Conservation (phyloP, 2,329 filamentous ascomycete genomes). For the Verticillium alfalfae region DNA sequence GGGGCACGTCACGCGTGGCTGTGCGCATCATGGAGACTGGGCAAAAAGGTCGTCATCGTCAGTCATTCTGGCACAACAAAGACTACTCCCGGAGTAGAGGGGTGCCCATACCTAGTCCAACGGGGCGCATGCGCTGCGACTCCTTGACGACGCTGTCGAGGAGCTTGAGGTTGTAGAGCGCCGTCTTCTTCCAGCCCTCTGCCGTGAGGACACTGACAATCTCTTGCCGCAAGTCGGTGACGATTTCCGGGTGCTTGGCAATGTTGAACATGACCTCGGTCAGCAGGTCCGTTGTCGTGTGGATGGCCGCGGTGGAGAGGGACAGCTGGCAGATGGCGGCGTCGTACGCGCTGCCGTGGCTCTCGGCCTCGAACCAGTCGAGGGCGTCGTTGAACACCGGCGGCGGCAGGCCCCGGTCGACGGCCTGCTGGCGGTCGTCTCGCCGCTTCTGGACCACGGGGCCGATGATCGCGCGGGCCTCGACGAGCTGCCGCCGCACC, state of each 20-base stretch:
- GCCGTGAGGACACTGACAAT: conserved; percentile 25
- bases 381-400: conserved; percentile 25
- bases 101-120: neutral
- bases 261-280: conserved; percentile 33
- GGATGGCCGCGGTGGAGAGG: conserved; percentile 57
- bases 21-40: conserved; percentile 4
- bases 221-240: conserved; percentile 34
- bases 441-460: conserved; percentile 22
- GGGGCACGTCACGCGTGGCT: neutral
- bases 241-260: conserved; percentile 27
- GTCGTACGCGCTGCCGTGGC: conserved; percentile 58
- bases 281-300: conserved; percentile 31
- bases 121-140: neutral
- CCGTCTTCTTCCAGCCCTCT: conserved; percentile 27
- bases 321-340: conserved; percentile 65
- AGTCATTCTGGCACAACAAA: too few relatives aligned
- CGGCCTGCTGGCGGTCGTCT: conserved; percentile 3
- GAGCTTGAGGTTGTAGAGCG: conserved; percentile 30
- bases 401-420: neutral
- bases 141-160: conserved; percentile 11
- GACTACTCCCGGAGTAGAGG: neutral
- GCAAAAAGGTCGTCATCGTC: too few relatives aligned
- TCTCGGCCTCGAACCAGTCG: conserved; percentile 35
- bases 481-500: conserved; percentile 27
- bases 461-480: conserved; percentile 26